Conservation (phyloP, 345 rosid species). For the Brassica cretica region DNA sequence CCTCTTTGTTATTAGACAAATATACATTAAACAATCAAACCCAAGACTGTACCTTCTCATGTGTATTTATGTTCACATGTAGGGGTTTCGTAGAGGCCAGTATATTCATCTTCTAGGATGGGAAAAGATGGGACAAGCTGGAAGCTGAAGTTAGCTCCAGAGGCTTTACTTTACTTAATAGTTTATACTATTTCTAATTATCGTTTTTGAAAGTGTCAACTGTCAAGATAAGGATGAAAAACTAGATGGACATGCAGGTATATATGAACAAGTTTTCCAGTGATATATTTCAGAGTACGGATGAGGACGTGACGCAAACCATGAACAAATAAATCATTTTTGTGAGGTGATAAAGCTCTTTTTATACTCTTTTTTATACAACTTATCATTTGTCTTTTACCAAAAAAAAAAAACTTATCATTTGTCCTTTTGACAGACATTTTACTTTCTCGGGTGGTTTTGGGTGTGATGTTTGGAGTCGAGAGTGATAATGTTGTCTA, state of each 20-base stretch:
- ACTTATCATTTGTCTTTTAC: neutral
- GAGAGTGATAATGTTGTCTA: no score
- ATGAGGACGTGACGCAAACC: slow-evolving; percentile 72
- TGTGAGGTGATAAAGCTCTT: slow-evolving; percentile 43
- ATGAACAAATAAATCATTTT: slow-evolving; percentile 62
- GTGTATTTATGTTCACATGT: slow-evolving; percentile 19
- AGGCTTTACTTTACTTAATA: neutral
- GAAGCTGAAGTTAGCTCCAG: slow-evolving; percentile 54
- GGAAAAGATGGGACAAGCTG: slow-evolving; percentile 65
- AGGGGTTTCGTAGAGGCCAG: slow-evolving; percentile 55
- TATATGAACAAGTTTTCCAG: slow-evolving; percentile 54
- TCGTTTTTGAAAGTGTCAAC: slow-evolving; percentile 34
- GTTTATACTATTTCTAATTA: neutral
- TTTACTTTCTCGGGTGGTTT: no score
- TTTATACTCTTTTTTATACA: neutral
- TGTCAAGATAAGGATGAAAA: slow-evolving; percentile 83
- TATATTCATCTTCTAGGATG: slow-evolving; percentile 68
- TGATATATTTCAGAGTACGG: slow-evolving; percentile 57
- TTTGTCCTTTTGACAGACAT: no score
- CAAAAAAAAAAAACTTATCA: no score
- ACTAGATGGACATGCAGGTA: slow-evolving; percentile 75
- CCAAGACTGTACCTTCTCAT: neutral
- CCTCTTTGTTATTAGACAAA: slow-evolving; percentile 4
- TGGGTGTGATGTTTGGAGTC: no score
- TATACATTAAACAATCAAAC: neutral